Conservation (phyloP, 176 grass and related monocot genomes). For the Oryza rufipogon region DNA sequence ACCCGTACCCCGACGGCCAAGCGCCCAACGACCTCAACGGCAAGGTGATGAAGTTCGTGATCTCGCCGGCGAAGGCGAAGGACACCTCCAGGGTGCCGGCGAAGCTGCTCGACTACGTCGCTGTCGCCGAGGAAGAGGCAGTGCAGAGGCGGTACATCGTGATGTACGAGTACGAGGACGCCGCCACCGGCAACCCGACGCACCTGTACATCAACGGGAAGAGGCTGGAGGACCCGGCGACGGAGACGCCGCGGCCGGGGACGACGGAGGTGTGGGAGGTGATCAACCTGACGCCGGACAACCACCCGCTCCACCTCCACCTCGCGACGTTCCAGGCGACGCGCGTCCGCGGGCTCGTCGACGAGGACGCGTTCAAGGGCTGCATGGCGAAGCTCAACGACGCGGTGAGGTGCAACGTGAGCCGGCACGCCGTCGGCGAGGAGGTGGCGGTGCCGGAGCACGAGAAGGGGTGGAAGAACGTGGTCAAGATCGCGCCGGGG, state of each 20-base stretch:
- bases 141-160: slow-evolving; percentile 47
- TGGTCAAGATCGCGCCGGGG: slow-evolving; percentile 63
- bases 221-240: slow-evolving; percentile 59
- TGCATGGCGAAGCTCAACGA: slow-evolving; percentile 71
- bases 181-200: slow-evolving; percentile 37
- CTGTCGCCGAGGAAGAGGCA: slow-evolving; percentile 41
- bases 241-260: slow-evolving; percentile 61
- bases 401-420: slow-evolving; percentile 52
- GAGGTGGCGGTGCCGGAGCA: slow-evolving; percentile 45
- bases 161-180: slow-evolving; percentile 71
- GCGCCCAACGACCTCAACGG: slow-evolving; percentile 32
- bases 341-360: slow-evolving; percentile 38
- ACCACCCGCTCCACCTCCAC: slow-evolving; percentile 84
- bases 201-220: slow-evolving; percentile 87
- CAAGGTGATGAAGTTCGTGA: slow-evolving; percentile 65
- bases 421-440: slow-evolving; percentile 52
- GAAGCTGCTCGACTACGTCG: slow-evolving; percentile 45
- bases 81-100: slow-evolving; percentile 46
- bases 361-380: not conserved
- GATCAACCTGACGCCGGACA: slow-evolving; percentile 75
- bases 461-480: slow-evolving; percentile 83
- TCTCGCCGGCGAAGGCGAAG: not conserved
- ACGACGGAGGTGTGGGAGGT: slow-evolving; percentile 82
- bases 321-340: slow-evolving; percentile 60
- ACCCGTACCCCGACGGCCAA: slow-evolving; percentile 62